Evolutionary conservation across 192 early-diverging fungal genomes (phyloP).

Genomic region (Piromyces sp.): DNA sequence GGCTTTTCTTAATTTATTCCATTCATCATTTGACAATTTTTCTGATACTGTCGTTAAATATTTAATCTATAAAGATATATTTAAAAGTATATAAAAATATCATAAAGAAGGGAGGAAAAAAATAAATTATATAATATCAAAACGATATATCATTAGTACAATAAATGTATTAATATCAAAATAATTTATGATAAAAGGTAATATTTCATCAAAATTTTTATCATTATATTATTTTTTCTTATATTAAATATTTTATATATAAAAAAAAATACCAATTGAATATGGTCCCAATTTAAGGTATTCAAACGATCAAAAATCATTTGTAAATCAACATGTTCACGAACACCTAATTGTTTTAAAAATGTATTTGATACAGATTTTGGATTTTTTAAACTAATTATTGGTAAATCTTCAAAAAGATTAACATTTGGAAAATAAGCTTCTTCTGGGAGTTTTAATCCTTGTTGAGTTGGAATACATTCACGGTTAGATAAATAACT

Average conservation of each 20-base stretch:
- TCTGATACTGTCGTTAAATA: conserved; percentile 55
- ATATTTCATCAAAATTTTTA: no score
- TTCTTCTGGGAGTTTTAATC: conserved; percentile 30
- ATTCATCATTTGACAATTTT: conserved; percentile 42
- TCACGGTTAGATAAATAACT: neutral
- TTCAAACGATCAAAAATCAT: conserved; percentile 65
- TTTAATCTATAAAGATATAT: conserved; percentile 38
- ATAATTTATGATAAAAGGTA: no score
- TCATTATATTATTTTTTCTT: no score
- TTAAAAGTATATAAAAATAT: neutral
- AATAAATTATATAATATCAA: no score
- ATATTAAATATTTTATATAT: no score
- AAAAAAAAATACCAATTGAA: conserved; percentile 33
- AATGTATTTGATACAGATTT: conserved; percentile 32
- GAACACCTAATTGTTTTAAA: conserved; percentile 50
- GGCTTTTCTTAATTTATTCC: conserved; percentile 35
- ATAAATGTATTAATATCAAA: no score
- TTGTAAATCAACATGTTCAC: conserved; percentile 72
- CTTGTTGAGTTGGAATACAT: neutral
- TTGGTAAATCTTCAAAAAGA: conserved; percentile 67
- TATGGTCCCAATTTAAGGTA: conserved; percentile 65
- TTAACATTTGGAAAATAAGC: conserved; percentile 64
- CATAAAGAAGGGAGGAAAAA: no score
- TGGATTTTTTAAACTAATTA: conserved; percentile 33
- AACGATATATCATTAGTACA: no score